Evolutionary conservation across 2,329 filamentous ascomycete genomes (phyloP), one percentile per base, ranked within the genome.

Genomic region (Neoscytalidium dimidiatum): DNA sequence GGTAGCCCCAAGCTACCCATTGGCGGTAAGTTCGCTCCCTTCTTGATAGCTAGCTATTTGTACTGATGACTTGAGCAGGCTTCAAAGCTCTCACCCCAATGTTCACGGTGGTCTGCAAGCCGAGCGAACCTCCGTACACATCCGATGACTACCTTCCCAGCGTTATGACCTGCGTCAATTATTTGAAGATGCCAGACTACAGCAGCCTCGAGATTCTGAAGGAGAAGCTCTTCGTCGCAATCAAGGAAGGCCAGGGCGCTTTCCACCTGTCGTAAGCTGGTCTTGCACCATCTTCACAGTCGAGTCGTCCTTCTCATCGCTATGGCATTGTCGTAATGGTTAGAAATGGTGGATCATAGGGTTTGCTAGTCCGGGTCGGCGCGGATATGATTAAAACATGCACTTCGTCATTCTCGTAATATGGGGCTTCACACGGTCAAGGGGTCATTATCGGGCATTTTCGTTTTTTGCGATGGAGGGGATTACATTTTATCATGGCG

Each of bases 121-220:
- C 94, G n/a, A 96, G 92, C 77, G 95, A 99, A 75, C 88, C 92
- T 17, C 95, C 95, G 1, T 95, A 94, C 77, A 90, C 90, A 3
- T 94, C 94, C 4, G 95, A 99, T 74, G 95, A 99, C 80, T 99
- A 98, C 73, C 85, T 99, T n/a, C 95, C 96, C 13, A 98, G 94
- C 76, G 96, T 99, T 77, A 99, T 99, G 96, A 99, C 96, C 11
- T 99, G 96, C 77, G 95, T 97, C 79, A 99, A 99, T 79, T 99
- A 99, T 77, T 87, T 99, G 72, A 99, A 99, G 80, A 85, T 99
- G 74, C 95, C 95, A 21, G 92, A 99, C 78, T 99, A 99, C 79
- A 94, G 89, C 69, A 88, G 82, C 70, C 81, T 96, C 67, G 86
- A 92, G 1, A 84, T 90, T 60, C 88, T 99, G 79, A 89, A 86